phyloP scores from a whole-genome alignment of 78 protist genomes.

The Salpingoeca rosetta region DNA sequence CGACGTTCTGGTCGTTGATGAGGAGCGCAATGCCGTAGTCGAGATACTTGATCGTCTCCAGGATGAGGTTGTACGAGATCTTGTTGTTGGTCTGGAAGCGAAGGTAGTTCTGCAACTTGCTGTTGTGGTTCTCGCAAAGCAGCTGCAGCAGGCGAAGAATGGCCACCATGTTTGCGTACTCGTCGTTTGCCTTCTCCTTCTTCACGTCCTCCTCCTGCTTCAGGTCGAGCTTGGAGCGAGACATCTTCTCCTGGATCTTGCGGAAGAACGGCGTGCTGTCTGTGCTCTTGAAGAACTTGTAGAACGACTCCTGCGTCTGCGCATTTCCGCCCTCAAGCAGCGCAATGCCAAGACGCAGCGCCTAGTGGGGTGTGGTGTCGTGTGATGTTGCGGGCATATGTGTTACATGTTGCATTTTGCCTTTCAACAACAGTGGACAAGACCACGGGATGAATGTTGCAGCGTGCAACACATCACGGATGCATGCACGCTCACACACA shows the following conservation, averaged over 20 bases:
- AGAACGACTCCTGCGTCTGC: background rate
- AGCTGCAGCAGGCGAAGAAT: constrained; percentile 34
- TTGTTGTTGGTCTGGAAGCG: background rate
- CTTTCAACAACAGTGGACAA: no score
- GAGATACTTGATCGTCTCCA: constrained; percentile 8
- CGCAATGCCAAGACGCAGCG: constrained; percentile 17
- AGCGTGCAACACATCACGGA: background rate
- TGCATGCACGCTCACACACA: no score
- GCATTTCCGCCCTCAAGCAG: constrained; percentile 24
- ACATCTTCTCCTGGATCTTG: background rate
- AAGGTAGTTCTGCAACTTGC: constrained; percentile 8
- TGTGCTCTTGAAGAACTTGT: background rate
- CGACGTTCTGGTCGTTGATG: background rate
- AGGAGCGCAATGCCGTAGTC: background rate
- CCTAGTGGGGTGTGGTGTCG: no score
- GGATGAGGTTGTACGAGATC: constrained; percentile 16
- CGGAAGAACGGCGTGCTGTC: background rate
- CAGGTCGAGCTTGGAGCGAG: background rate
- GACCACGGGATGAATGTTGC: constrained; percentile 5
- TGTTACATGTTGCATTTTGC: no score
- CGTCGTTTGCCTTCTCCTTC: background rate
- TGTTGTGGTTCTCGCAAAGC: constrained; percentile 41
- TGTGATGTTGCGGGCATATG: no score
- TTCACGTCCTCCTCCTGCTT: background rate
- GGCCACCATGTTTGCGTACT: background rate